These are phyloP conservation scores for Venturia pyrina DNA, from an alignment of 2,329 filamentous ascomycete genomes.

Conservation along the genomic window DNA sequence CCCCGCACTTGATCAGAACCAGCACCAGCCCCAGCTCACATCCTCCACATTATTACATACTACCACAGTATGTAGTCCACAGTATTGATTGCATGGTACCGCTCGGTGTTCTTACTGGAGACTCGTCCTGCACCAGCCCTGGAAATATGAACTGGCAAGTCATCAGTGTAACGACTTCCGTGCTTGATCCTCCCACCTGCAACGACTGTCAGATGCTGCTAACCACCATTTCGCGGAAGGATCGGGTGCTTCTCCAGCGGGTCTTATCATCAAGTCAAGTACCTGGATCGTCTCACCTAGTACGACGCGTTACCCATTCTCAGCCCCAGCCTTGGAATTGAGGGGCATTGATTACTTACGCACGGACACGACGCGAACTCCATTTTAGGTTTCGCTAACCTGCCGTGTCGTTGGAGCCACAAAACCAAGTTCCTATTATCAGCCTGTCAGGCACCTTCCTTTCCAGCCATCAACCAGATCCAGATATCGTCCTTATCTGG, in stretches of 20 bases:
- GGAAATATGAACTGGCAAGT: not conserved
- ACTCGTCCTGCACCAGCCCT: not conserved
- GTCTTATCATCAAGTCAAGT: no score
- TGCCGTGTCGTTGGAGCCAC: not conserved
- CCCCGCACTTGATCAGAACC: not conserved
- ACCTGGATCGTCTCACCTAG: no score
- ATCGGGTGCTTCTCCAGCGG: not conserved
- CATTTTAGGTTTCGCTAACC: not conserved
- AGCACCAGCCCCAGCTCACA: no score
- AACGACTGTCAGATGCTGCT: not conserved
- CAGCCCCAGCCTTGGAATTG: no score
- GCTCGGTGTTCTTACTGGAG: not conserved
- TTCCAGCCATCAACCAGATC: not conserved
- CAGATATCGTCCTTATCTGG: not conserved
- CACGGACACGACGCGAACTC: not conserved
- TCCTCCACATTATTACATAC: not conserved
- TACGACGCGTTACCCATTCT: no score
- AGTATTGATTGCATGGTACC: not conserved
- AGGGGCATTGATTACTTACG: no score
- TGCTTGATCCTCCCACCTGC: not conserved
- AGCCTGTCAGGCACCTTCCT: not conserved
- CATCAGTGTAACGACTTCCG: not conserved
- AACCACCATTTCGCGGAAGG: not conserved
- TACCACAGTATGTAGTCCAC: no score
- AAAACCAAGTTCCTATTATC: not conserved